Conservation (phyloP, 192 early-diverging fungal genomes). For the Backusella liffmaniae region DNA sequence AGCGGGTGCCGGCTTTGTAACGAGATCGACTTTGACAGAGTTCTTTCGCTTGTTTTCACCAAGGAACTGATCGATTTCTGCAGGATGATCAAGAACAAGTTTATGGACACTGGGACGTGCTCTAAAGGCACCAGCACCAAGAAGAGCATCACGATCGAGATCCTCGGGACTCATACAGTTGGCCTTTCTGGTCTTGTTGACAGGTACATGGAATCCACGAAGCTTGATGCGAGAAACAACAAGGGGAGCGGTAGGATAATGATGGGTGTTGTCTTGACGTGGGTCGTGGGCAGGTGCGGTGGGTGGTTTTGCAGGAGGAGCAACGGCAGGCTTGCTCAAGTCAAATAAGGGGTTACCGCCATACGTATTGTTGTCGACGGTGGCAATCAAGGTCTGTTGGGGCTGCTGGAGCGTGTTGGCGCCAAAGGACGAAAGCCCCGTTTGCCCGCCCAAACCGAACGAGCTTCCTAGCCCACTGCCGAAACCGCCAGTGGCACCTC, state of each 20-base stretch:
- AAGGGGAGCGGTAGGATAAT: slow-evolving; percentile 75
- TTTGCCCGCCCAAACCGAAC: slow-evolving; percentile 19
- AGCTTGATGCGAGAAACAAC: slow-evolving; percentile 68
- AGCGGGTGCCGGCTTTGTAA: too few relatives aligned
- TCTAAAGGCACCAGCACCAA: slow-evolving; percentile 60
- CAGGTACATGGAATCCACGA: slow-evolving; percentile 55
- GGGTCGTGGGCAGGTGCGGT: slow-evolving; percentile 29
- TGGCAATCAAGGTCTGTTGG: slow-evolving; percentile 54
- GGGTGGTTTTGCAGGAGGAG: slow-evolving; percentile 9
- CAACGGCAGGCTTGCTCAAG: slow-evolving; percentile 24
- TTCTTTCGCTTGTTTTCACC: not conserved
- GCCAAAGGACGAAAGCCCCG: slow-evolving; percentile 37
- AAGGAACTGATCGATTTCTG: not conserved
- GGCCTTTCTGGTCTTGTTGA: slow-evolving; percentile 32
- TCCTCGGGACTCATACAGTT: slow-evolving; percentile 18
- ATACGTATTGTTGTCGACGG: slow-evolving; percentile 86
- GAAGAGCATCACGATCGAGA: slow-evolving; percentile 45
- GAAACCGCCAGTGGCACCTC: not conserved
- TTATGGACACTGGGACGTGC: not conserved
- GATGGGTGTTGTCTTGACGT: slow-evolving; percentile 69
- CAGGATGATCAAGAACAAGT: not conserved
- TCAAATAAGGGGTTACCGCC: slow-evolving; percentile 83
- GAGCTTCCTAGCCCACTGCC: slow-evolving; percentile 34
- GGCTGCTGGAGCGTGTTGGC: slow-evolving; percentile 27
- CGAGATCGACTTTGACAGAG: not conserved